Evolutionary conservation across 2,329 filamentous ascomycete genomes (phyloP).

Genomic region (Penicillium sp.): DNA sequence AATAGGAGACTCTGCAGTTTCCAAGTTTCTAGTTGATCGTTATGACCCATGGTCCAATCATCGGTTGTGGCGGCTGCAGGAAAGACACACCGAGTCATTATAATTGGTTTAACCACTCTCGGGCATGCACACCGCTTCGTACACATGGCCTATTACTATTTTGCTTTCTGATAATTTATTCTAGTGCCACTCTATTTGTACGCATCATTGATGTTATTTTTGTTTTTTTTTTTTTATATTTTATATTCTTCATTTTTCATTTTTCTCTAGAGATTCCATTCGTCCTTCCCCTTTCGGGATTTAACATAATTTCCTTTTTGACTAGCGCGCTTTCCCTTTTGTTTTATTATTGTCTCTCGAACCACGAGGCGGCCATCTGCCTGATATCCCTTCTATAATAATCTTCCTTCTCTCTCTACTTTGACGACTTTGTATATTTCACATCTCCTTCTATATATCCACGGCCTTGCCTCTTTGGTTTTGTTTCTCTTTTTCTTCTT

Average conservation of each 20-base stretch:
- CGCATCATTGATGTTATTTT: conserved; percentile 12
- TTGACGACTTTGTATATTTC: background rate
- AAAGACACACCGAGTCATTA: background rate
- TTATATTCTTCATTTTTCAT: conserved; percentile 4
- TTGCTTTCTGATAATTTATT: background rate
- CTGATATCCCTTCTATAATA: conserved; percentile 4
- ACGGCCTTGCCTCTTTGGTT: conserved; percentile 1
- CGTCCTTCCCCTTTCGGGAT: conserved; percentile 13
- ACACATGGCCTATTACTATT: conserved; percentile 5
- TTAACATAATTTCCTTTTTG: conserved; percentile 6
- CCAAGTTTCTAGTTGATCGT: conserved; percentile 5
- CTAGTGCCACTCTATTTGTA: background rate
- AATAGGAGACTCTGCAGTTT: conserved; percentile 1
- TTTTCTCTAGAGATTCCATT: conserved; percentile 15
- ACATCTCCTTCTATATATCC: background rate
- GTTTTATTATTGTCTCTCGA: conserved; percentile 12
- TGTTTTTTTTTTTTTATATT: conserved; percentile 6
- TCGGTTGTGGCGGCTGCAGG: conserved; percentile 5
- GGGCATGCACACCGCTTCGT: conserved; percentile 4
- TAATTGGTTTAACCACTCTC: conserved; percentile 3
- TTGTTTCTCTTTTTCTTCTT: conserved; percentile 6
- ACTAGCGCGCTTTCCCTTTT: background rate
- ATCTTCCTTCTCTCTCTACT: conserved; percentile 43
- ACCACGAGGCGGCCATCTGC: conserved; percentile 36
- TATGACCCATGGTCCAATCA: conserved; percentile 4